Evolutionary conservation across 2,329 filamentous ascomycete species (phyloP), one percentile per base, ranked within the genome.

Genomic region (Moelleriella libera): DNA sequence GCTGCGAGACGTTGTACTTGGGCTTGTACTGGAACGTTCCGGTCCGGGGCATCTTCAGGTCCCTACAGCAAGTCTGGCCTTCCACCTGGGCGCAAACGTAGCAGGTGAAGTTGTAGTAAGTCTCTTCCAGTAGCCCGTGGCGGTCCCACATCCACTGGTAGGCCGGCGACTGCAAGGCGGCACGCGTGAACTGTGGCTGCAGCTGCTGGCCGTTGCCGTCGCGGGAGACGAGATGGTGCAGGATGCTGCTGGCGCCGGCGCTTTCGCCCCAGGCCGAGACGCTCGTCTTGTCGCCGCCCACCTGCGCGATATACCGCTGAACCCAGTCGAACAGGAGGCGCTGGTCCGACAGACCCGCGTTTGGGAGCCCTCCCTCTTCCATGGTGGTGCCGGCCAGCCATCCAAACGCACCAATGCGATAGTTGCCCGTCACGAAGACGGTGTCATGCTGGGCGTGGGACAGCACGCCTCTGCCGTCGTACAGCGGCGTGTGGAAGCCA

Each of bases 221-320:
- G 29, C 68, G 57, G 0, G 65, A 64, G n/a, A 68, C 64, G 7
- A 75, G 58, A 46, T 75, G 72, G 47, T 75, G 70, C 45, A 74
- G 53, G 45, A 76, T 68, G 5, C 68, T 72, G 1, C 68, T 66
- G 1, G 69, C 74, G 1, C 74, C 72, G 0, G 72, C 71, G 7
- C 68, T 73, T 52, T 74, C 68, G 2, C 72, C 74, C 62, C 69
- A 69, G 5, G 69, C 70, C 1, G 67, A 73, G 5, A 76, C 69
- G 4, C 60, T 52, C 4, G 56, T 58, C 5, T 64, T 61, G 49
- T 75, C 68, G n/a, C 73, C 74, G 7, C 69, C 68, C 5, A 76
- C 57, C 0, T 67, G 57, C 7, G 54, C 47, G 41, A 75, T 69
- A 52, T 74, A 63, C 44, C 69, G 59, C 43, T 69, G 63, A 1